Evolutionary conservation across 2,329 filamentous ascomycete species (phyloP).

Genomic region (Camillea tinctor): DNA sequence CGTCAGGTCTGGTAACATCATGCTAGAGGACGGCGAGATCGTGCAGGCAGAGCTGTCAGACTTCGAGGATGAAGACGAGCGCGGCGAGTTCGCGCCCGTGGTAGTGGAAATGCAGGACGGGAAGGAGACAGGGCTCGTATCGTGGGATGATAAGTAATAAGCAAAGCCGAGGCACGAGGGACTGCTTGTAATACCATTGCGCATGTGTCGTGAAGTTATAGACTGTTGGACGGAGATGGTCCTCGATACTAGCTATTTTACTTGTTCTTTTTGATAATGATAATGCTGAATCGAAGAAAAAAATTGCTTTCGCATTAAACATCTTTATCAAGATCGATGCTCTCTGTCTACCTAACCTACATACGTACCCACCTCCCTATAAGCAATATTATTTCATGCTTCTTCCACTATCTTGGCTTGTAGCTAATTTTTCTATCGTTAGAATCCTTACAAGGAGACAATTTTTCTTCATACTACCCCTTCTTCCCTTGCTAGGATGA

Average conservation of each 20-base stretch:
- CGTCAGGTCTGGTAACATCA: conserved; percentile 46
- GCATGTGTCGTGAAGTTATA: neutral
- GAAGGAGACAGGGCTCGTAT: conserved; percentile 50
- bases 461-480: no score
- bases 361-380: neutral
- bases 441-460: no score
- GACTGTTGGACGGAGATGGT: no score
- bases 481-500: no score
- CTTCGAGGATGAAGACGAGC: conserved; percentile 53
- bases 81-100: conserved; percentile 52
- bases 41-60: conserved; percentile 48
- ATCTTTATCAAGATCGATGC: no score
- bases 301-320: no score
- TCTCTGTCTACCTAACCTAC: neutral
- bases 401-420: no score
- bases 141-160: conserved; percentile 36
- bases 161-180: neutral
- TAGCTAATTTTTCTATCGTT: no score
- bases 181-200: neutral
- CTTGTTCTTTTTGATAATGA: neutral
- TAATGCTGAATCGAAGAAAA: no score
- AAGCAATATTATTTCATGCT: neutral
- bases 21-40: conserved; percentile 53
- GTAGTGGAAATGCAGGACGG: conserved; percentile 52
- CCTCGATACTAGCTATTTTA: neutral